These are phyloP conservation scores for Mycosarcoma maydis DNA, from an alignment of 1,284 basidiomycete species.

Conservation along the genomic window DNA sequence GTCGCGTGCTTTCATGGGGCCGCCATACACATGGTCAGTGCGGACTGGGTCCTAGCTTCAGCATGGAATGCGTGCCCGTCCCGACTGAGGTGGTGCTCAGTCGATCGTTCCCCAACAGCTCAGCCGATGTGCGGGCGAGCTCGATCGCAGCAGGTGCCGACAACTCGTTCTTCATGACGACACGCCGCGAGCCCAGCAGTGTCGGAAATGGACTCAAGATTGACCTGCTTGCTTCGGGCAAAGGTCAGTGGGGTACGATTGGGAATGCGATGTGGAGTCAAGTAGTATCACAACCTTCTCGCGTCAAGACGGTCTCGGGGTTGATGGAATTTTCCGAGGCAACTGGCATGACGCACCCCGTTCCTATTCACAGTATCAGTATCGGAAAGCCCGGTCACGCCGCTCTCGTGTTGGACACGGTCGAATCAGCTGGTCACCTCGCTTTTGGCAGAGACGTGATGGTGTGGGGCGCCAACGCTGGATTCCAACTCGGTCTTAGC, in stretches of 20 bases:
- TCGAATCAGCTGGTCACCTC: constrained; percentile 50
- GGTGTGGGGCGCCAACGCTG: constrained; percentile 69
- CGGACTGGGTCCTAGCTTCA: constrained; percentile 78
- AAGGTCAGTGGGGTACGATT: constrained; percentile 85
- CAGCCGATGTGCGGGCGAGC: constrained; percentile 43
- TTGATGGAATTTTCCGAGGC: constrained; percentile 70
- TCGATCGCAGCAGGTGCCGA: constrained; percentile 57
- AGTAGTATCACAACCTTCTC: constrained; percentile 77
- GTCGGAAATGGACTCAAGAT: constrained; percentile 31
- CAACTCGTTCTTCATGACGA: constrained; percentile 61
- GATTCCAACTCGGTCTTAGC: constrained; percentile 75
- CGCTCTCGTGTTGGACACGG: constrained; percentile 61
- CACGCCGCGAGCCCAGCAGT: constrained; percentile 13
- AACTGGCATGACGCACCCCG: constrained; percentile 70
- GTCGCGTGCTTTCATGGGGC: constrained; percentile 75
- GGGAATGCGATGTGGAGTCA: constrained; percentile 84
- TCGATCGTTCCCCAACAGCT: constrained; percentile 72
- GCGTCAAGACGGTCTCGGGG: constrained; percentile 84
- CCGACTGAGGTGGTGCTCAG: constrained; percentile 86
- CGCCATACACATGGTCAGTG: constrained; percentile 74
- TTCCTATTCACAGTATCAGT: constrained; percentile 77
- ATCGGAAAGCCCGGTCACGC: constrained; percentile 76
- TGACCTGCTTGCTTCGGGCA: constrained; percentile 82
- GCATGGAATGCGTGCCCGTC: constrained; percentile 78
- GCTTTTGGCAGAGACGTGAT: constrained; percentile 71